These are phyloP conservation scores for Draba incana DNA, from an alignment of 345 rosid genomes.

Conservation along the genomic window DNA sequence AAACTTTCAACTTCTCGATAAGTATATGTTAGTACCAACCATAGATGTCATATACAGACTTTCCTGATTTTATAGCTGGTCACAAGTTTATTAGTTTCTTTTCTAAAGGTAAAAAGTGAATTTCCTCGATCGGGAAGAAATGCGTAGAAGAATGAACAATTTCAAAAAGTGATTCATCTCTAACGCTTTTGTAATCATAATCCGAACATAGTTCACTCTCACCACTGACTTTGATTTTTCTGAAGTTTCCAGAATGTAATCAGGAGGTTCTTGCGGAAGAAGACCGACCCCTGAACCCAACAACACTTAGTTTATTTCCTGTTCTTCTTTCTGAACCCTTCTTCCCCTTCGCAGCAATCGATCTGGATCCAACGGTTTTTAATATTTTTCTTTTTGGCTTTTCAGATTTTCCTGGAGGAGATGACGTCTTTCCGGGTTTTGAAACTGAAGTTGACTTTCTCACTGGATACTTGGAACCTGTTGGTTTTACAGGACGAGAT, in stretches of 20 bases:
- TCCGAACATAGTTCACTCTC: constrained; percentile 7
- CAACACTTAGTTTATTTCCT: constrained; percentile 65
- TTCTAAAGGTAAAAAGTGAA: neutral
- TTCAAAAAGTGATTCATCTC: constrained; percentile 7
- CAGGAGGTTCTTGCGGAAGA: constrained; percentile 49
- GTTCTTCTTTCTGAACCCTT: constrained; percentile 38
- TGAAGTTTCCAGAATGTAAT: constrained; percentile 16
- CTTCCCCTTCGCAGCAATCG: constrained; percentile 44
- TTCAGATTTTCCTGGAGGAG: constrained; percentile 47
- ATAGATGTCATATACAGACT: constrained; percentile 13
- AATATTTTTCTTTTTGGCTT: constrained; percentile 42
- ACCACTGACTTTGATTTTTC: constrained; percentile 6
- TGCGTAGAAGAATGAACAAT: constrained; percentile 1
- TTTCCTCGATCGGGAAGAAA: constrained; percentile 1
- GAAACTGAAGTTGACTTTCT: constrained; percentile 42
- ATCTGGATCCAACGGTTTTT: constrained; percentile 38
- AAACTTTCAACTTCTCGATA: neutral
- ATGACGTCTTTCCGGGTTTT: constrained; percentile 45
- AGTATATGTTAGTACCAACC: constrained; percentile 10
- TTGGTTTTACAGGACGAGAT: constrained; percentile 20
- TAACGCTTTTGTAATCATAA: constrained; percentile 13
- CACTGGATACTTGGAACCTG: neutral
- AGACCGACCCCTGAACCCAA: constrained; percentile 75
- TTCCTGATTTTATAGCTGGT: neutral
- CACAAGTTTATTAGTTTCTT: neutral